Base-by-base conservation (phyloP, 352 stramenopile species). In the Globisporangium splendens region DNA sequence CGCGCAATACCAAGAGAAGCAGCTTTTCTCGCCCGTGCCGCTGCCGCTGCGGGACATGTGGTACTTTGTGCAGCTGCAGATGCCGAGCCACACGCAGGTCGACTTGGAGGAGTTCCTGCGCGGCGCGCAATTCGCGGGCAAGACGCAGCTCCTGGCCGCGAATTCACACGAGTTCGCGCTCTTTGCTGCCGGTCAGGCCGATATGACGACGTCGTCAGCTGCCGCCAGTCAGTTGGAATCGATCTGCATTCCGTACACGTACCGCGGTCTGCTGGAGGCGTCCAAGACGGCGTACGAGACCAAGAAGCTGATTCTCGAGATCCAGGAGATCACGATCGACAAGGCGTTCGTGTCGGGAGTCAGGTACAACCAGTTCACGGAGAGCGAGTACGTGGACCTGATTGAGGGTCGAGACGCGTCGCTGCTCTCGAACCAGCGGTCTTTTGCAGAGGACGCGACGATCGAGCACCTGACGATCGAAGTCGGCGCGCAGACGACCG, bases 51-150 rank as follows among this genome's bases (percentile, higher is more conserved):
- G 56, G 1, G 53, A 69, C 17, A 64, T 67, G 64, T 66, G 54
- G 46, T 65, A 60, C 39, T 65, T 81, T 50, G 33, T 74, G 55
- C 62, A 75, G 43, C 39, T 81, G 39, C 63, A 81, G 38, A 71
- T 72, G 70, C 69, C 72, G 15, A 39, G 53, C 39, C 46, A 53
- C 11, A 66, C 47, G 6, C 22, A 73, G 22, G 49, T 82, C 20
- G 67, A 82, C 48, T 53, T 79, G 55, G 24, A 51, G n/a, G 67
- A 77, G 48, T 82, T 82, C 54, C 58, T 82, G 5, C 48, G 72
- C 8, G 72, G 72, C 1, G 69, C 59, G 10, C 65, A 73, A 28
- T 61, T 54, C 33, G 70, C 72, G 1, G 47, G 59, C 5, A 54
- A 65, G n/a, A 18, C 38, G 50, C 68, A 79, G 22, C 62, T 77